Conservation (phyloP, 2,329 filamentous ascomycete genomes). For the Aspergillus uvarum region DNA sequence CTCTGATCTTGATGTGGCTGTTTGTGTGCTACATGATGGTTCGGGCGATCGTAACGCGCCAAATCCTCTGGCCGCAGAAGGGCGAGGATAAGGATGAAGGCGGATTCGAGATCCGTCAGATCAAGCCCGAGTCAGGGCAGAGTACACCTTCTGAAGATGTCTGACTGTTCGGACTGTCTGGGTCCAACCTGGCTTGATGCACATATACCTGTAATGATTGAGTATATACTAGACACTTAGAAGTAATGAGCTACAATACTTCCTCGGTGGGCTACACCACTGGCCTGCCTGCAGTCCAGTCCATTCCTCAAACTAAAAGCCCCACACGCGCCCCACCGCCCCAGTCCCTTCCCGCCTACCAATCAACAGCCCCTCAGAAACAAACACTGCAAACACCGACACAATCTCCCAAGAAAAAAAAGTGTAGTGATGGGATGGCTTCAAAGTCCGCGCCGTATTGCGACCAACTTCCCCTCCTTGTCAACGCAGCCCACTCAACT, state of each 20-base stretch:
- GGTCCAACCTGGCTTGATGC: too few species aligned
- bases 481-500: background rate
- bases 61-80: slow-evolving; percentile 76
- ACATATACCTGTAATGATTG: too few species aligned
- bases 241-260: too few species aligned
- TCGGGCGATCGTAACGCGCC: slow-evolving; percentile 61
- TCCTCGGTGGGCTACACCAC: too few species aligned
- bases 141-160: slow-evolving; percentile 18
- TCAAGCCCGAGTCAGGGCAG: slow-evolving; percentile 27
- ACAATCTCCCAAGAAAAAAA: slow-evolving; percentile 13
- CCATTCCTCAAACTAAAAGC: background rate
- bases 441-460: background rate
- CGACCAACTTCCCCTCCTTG: background rate
- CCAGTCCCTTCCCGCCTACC: background rate
- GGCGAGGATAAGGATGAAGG: slow-evolving; percentile 65
- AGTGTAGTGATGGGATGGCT: slow-evolving; percentile 3
- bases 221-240: too few species aligned
- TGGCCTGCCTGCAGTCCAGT: too few species aligned
- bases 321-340: slow-evolving; percentile 2
- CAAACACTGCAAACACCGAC: slow-evolving; percentile 12
- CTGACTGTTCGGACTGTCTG: background rate
- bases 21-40: slow-evolving; percentile 70
- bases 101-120: slow-evolving; percentile 49
- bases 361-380: slow-evolving; percentile 8
- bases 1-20: slow-evolving; percentile 66